Evolutionary conservation across 164 flowering plant species (phyloP), one percentile per base, ranked within the genome.

Genomic region (Nymphaea thermarum): DNA sequence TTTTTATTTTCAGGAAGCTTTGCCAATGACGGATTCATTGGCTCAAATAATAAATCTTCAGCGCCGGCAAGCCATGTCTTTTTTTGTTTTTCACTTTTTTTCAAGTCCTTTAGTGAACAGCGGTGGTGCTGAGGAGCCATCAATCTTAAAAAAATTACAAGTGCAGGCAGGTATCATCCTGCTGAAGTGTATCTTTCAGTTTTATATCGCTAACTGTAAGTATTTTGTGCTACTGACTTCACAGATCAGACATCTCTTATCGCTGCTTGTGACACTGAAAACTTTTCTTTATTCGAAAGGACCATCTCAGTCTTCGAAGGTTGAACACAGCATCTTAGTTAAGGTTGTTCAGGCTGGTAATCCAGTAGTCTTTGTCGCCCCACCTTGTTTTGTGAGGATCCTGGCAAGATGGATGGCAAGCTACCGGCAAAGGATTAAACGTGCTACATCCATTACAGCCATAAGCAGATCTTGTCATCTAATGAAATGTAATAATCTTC

Each of bases 21-120:
- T 79, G 75, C 77, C 70, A 67, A 45, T 70, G 61, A 72, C 67
- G 69, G 72, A 68, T 80, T 76, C 74, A 61, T 71, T 74, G 74
- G 77, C 75, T 70, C 64, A 74, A 84, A 84, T 84, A 80, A 81
- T 77, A 73, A 74, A 51, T 51, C 57, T 51, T 51, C 12, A 51
- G 57, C 3, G 57, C 57, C 57, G 14, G 57, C 14, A 3, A 7
- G 57, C 57, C 57, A 51, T 51, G 12, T 5, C 57, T 51, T 47
- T 47, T 7, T 47, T 47, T 47, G 3, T 51, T 15, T 51, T 51
- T 51, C 14, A 8, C 14, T 10, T 8, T 51, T 8, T 51, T 47
- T 47, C 57, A 51, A 15, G 15, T 10, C 12, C 57, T 51, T 15
- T 3, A 51, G 57, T 51, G 57, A 51, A 51, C 57, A 51, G 14